Base-by-base conservation (phyloP, 2,329 filamentous ascomycete genomes). In the Macrophomina tecta region DNA sequence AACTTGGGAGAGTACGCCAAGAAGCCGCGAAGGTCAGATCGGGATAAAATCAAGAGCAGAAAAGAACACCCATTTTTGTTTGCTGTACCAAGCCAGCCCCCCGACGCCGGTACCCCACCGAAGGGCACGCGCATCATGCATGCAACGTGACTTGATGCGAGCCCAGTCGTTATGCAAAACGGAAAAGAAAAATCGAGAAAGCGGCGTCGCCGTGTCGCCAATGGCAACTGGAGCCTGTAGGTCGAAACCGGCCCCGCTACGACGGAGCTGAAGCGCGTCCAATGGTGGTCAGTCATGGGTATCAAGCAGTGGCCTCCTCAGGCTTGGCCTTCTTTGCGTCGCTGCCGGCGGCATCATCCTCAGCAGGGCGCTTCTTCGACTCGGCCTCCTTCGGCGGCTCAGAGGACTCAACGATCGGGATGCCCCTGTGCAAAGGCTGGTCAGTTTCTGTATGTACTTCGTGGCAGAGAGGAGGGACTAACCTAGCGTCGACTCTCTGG, bases 321-420 rank as follows among this genome's bases (percentile, higher is more conserved):
- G 65, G 38, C 72, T 84, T 83, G 46, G 82, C 77, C 74, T 85
- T 85, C 77, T 85, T 85, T 30, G 79, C 72, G 23, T 80, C 78
- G 67, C 76, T 78, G n/a, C 52, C 51, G 38, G 72, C 75, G 6
- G 65, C 71, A 36, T 73, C 74, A 34, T 82, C 82, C 55, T 83
- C 82, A 28, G 80, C 79, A 42, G 75, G 71, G 55, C 82, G 81
- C 78, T 84, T 84, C 73, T 83, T 79, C 55, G 78, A 77, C 52
- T 55, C 52, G 14, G 8, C n/a, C 38, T 66, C 62, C 23, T 38
- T 68, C 5, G 58, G 32, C 18, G 55, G 52, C 23, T 68, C 65
- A 11, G 46, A 67, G n/a, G 38, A 55, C 11, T 67, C 38, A 34
- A 68, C 69, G n/a, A 70, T 67, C 18, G 69, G 68, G 48, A 69